Base-by-base conservation (phyloP, 2,329 filamentous ascomycete species). In the Xylariales sp. region DNA sequence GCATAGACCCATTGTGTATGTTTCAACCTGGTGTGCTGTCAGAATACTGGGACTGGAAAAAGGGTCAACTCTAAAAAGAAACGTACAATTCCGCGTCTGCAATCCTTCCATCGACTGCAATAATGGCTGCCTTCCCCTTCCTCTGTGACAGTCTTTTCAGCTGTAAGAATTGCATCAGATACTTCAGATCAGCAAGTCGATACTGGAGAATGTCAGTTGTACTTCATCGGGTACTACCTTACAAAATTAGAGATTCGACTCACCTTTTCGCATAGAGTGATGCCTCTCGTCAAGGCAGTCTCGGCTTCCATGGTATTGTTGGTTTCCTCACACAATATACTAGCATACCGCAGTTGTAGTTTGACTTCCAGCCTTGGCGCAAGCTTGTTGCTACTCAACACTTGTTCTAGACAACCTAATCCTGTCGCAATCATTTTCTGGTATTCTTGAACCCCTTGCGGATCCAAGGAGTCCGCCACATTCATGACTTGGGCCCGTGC, bases 1-100 rank as follows among this genome's bases (percentile, higher is more conserved):
- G 82, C 83, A 56, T 90, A 91, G 12, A 83, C 73, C 86, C 86
- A 91, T 37, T 80, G 75, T 7, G 74, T 68, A 51, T 86, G 82
- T 55, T 82, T 79, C 53, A 80, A 40, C 25, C 70, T 78, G 45
- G 12, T 11, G 8, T 14, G 8, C 1, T 18, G 44, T 61, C 44
- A 60, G 51, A 36, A 21, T 10, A 36, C 20, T 35, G 43, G 22
- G 31, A 31, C 19, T n/a, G 28, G 15, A 11, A 16, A 24, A 22
- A 11, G 15, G 35, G 11, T 16, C n/a, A n/a, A n/a, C n/a, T n/a
- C n/a, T n/a, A n/a, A n/a, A n/a, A n/a, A n/a, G n/a, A n/a, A n/a
- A 61, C 77, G 54, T 65, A 83, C 66, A 80, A 76, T 58, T 84
- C 76, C 21, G 81, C 80, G 53, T 88, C 82, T 0, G 73, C 66